phyloP scores from a whole-genome alignment of 768 basidiomycete species.

The Mrakia blollopis region DNA sequence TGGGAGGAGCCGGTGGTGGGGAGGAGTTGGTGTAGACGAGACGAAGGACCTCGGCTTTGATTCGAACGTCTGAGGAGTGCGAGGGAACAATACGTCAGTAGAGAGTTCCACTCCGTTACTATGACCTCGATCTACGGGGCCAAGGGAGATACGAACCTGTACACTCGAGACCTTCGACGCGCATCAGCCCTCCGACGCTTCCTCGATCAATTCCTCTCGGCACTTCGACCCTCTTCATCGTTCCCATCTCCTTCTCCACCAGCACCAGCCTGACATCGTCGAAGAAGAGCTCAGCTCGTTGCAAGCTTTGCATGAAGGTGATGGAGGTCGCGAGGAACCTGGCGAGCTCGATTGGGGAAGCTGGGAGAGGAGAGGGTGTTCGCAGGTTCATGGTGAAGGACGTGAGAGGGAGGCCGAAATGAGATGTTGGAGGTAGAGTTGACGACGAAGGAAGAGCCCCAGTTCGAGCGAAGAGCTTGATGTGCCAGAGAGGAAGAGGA shows the following conservation, averaged over 20 bases:
- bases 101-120: too few relatives aligned
- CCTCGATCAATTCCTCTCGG: slow-evolving; percentile 52
- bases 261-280: slow-evolving; percentile 67
- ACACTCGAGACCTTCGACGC: slow-evolving; percentile 57
- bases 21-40: slow-evolving; percentile 61
- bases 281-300: slow-evolving; percentile 71
- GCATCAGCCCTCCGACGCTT: slow-evolving; percentile 64
- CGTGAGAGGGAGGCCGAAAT: slow-evolving; percentile 60
- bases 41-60: slow-evolving; percentile 74
- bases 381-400: slow-evolving; percentile 83
- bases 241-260: slow-evolving; percentile 55
- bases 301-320: slow-evolving; percentile 81
- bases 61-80: slow-evolving; percentile 58
- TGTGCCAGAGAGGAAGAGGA: slow-evolving; percentile 5
- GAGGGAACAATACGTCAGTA: not conserved
- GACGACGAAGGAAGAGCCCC: slow-evolving; percentile 52
- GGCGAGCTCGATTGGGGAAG: slow-evolving; percentile 73
- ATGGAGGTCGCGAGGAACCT: slow-evolving; percentile 85
- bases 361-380: slow-evolving; percentile 71
- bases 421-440: slow-evolving; percentile 42
- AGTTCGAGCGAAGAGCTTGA: slow-evolving; percentile 72
- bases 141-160: slow-evolving; percentile 52
- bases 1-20: slow-evolving; percentile 37
- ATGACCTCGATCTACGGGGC: too few relatives aligned
- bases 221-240: slow-evolving; percentile 47